Evolutionary conservation across 495 filamentous ascomycete species (phyloP).

Genomic region (Penicillium nucicola): DNA sequence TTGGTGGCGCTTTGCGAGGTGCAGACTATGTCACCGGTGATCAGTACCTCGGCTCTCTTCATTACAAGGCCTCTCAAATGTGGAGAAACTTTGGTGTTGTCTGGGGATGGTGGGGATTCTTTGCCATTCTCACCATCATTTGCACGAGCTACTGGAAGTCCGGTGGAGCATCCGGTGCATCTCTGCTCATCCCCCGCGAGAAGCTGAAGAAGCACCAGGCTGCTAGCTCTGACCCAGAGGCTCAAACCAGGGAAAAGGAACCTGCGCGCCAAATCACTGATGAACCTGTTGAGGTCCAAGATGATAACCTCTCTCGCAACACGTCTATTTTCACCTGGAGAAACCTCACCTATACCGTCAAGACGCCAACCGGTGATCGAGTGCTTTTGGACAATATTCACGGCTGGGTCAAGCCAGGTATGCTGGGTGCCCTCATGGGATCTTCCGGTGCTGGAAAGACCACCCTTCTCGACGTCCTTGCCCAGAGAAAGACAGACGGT

Average conservation of each 20-base stretch:
- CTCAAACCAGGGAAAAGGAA: conserved; percentile 19
- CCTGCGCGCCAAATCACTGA: background rate
- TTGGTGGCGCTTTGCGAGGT: conserved; percentile 46
- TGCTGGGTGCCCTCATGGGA: conserved; percentile 71
- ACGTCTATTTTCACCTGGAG: conserved; percentile 60
- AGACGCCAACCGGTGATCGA: conserved; percentile 37
- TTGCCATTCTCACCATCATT: conserved; percentile 30
- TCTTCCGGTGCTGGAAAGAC: conserved; percentile 64
- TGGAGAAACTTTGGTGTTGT: conserved; percentile 46
- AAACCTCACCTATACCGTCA: conserved; percentile 54
- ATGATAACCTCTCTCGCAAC: conserved; percentile 39
- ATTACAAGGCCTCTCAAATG: conserved; percentile 40
- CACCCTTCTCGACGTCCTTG: conserved; percentile 50
- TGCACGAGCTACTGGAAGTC: conserved; percentile 32
- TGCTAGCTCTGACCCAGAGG: conserved; percentile 26
- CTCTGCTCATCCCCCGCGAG: conserved; percentile 38
- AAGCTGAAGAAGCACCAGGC: conserved; percentile 23
- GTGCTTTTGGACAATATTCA: conserved; percentile 72
- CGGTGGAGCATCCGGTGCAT: conserved; percentile 20
- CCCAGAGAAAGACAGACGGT: conserved; percentile 77
- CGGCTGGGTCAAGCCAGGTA: conserved; percentile 88
- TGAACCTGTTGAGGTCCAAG: conserved; percentile 8
- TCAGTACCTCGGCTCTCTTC: conserved; percentile 46
- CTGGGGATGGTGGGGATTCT: conserved; percentile 42
- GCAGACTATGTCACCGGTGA: conserved; percentile 40